phyloP scores from a whole-genome alignment of 352 stramenopile genomes.

The Phytophthora podocarpi region DNA sequence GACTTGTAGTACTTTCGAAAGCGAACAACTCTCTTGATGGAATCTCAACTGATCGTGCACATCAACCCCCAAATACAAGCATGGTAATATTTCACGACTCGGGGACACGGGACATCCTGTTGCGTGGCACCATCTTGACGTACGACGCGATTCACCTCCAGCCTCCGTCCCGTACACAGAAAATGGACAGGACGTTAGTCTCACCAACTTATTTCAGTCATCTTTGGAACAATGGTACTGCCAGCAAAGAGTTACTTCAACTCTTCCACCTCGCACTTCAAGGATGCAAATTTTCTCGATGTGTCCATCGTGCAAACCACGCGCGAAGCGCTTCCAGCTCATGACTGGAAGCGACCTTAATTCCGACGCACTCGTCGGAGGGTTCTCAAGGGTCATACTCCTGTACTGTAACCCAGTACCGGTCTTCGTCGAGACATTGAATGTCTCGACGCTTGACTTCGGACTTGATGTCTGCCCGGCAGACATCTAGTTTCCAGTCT shows the following conservation, averaged over 20 bases:
- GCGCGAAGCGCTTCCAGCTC: background rate
- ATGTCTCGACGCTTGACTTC: no score
- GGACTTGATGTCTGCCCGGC: background rate
- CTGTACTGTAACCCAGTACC: background rate
- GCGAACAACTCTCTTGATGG: constrained; percentile 3
- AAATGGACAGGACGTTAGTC: constrained; percentile 12
- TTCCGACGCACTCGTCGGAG: background rate
- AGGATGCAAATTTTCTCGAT: background rate
- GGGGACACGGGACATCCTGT: background rate
- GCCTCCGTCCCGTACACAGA: background rate
- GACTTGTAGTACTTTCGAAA: constrained; percentile 36
- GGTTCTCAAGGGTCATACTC: background rate
- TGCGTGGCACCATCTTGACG: background rate
- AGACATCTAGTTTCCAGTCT: background rate
- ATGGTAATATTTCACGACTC: constrained; percentile 14
- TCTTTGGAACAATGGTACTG: constrained; percentile 2
- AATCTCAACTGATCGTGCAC: constrained; percentile 12
- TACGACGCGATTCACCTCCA: background rate
- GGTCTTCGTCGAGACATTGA: background rate
- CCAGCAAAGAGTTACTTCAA: background rate
- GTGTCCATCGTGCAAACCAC: background rate
- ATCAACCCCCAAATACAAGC: background rate
- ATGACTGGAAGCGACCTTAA: background rate
- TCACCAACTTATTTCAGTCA: constrained; percentile 12
- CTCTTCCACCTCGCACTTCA: background rate